phyloP scores from a whole-genome alignment of 2,329 filamentous ascomycete genomes.

The Sordariomycetes sp. region DNA sequence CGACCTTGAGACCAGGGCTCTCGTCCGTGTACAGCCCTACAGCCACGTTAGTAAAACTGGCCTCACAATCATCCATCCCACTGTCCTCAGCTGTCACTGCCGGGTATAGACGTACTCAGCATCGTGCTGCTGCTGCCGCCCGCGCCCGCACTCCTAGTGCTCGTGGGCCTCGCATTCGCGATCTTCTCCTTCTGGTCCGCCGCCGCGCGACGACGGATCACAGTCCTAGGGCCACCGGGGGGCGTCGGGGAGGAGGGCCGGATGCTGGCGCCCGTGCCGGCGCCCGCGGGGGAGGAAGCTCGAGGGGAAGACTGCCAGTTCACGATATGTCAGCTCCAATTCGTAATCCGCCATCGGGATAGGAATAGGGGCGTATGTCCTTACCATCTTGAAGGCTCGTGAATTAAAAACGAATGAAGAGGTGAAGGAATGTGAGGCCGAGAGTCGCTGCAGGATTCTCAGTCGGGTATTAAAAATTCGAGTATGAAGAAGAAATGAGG shows the following conservation, averaged over 20 bases:
- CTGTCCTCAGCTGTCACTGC: background rate
- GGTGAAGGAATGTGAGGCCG: background rate
- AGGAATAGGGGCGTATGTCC: background rate
- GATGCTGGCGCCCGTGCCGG: slow-evolving; percentile 57
- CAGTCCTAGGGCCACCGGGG: slow-evolving; percentile 88
- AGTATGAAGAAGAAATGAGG: background rate
- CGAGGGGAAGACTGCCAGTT: slow-evolving; percentile 43
- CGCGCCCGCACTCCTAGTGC: slow-evolving; percentile 85
- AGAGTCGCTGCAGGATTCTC: slow-evolving; percentile 3
- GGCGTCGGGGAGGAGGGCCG: slow-evolving; percentile 80
- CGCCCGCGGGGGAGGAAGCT: slow-evolving; percentile 48
- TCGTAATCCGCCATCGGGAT: background rate
- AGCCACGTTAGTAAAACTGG: slow-evolving; percentile 14
- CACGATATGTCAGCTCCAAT: background rate
- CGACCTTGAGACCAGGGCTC: slow-evolving; percentile 92
- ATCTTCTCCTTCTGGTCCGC: slow-evolving; percentile 97
- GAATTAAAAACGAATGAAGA: background rate
- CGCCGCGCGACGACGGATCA: slow-evolving; percentile 87
- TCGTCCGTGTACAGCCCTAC: slow-evolving; percentile 93
- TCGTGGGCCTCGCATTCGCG: slow-evolving; percentile 85
- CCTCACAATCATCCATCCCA: background rate
- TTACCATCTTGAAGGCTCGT: slow-evolving; percentile 1
- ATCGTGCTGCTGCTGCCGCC: slow-evolving; percentile 97
- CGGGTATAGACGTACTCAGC: slow-evolving; percentile 62
- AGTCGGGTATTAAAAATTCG: background rate